Evolutionary conservation across 176 grass and related monocot species (phyloP).

Genomic region (Dactylis glomerata): DNA sequence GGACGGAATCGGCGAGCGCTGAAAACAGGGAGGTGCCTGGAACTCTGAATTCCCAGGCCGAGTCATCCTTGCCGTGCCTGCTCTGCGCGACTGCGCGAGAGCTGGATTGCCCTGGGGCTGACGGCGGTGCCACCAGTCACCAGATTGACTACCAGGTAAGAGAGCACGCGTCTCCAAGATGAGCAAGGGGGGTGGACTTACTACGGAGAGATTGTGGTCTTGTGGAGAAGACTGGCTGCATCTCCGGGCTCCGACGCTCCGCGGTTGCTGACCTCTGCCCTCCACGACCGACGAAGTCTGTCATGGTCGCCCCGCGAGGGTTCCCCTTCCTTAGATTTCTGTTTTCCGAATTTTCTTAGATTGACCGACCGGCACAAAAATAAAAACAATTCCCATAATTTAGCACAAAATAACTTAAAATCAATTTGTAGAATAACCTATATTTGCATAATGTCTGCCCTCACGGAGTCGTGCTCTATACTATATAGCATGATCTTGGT

Average conservation of each 20-base stretch:
- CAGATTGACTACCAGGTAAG: constrained; percentile 3
- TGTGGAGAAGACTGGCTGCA: background rate
- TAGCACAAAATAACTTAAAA: too few species aligned
- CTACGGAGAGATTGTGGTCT: background rate
- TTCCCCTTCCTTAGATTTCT: too few species aligned
- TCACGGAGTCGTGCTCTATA: too few species aligned
- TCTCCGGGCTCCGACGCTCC: background rate
- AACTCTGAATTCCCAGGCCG: background rate
- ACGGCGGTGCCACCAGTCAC: background rate
- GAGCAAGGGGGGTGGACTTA: background rate
- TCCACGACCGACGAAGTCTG: too few species aligned
- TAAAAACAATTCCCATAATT: too few species aligned
- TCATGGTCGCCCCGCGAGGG: too few species aligned
- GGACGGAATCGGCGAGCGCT: constrained; percentile 2
- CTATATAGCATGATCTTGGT: too few species aligned
- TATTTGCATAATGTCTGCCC: too few species aligned
- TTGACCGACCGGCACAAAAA: too few species aligned
- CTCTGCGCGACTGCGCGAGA: background rate
- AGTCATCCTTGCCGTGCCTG: background rate
- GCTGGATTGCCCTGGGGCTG: background rate
- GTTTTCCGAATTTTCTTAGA: too few species aligned
- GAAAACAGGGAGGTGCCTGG: background rate
- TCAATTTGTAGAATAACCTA: too few species aligned
- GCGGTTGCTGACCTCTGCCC: too few species aligned
- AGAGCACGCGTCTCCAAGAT: background rate